phyloP scores from a whole-genome alignment of 2,329 filamentous ascomycete genomes.

The Diplodia scrobiculata region DNA sequence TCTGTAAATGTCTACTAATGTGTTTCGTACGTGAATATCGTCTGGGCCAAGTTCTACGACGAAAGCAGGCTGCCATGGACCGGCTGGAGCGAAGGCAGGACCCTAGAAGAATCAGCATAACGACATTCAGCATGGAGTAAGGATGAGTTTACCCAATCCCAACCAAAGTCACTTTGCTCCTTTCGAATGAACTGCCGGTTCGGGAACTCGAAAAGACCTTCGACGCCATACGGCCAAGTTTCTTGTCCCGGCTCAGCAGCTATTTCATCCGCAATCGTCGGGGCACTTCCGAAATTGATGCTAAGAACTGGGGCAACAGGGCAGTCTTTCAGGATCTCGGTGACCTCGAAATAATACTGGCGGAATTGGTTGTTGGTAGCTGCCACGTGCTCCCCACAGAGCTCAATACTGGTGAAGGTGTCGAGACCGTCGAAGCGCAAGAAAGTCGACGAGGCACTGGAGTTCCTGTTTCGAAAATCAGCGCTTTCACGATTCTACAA shows the following conservation, averaged over 20 bases:
- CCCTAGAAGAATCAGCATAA: constrained; percentile 42
- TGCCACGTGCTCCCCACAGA: constrained; percentile 59
- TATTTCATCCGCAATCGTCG: constrained; percentile 57
- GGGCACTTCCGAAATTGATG: constrained; percentile 61
- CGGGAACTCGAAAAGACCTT: constrained; percentile 55
- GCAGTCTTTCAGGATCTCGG: constrained; percentile 51
- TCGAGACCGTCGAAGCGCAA: constrained; percentile 65
- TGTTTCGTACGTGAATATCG: constrained; percentile 55
- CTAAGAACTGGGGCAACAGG: constrained; percentile 44
- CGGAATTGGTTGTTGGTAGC: constrained; percentile 65
- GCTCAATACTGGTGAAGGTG: constrained; percentile 59
- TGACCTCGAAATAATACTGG: constrained; percentile 63
- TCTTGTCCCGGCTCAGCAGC: constrained; percentile 54
- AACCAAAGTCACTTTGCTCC: constrained; percentile 65
- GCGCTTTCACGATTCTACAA: not conserved
- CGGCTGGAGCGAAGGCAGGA: constrained; percentile 63
- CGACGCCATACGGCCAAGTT: constrained; percentile 55
- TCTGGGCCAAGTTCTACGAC: constrained; percentile 54
- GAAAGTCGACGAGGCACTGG: constrained; percentile 51
- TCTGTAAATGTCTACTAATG: constrained; percentile 61
- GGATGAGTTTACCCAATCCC: constrained; percentile 50
- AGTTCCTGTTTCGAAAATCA: constrained; percentile 28
- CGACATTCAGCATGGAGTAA: not conserved
- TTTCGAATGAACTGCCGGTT: constrained; percentile 62
- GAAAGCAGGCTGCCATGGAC: constrained; percentile 63